phyloP scores from a whole-genome alignment of 208 protist genomes.

The Blastocrithidia nonstop region DNA sequence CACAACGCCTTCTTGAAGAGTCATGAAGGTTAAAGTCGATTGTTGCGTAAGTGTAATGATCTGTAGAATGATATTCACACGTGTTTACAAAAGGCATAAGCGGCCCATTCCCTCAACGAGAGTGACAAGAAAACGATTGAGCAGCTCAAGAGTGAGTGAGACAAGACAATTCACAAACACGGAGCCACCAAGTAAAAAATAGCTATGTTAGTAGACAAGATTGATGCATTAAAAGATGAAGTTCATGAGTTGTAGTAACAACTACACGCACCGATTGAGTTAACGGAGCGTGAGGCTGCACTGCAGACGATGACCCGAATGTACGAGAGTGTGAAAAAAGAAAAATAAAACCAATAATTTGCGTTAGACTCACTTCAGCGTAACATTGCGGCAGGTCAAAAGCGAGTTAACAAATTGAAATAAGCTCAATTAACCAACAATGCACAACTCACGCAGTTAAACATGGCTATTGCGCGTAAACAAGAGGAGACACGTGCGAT shows the following conservation, averaged over 20 bases:
- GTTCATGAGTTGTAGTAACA: conserved; percentile 84
- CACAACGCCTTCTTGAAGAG: conserved; percentile 93
- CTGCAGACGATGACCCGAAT: conserved; percentile 84
- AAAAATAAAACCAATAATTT: conserved; percentile 43
- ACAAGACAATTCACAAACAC: conserved; percentile 90
- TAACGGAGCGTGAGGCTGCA: conserved; percentile 85
- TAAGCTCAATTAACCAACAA: conserved; percentile 34
- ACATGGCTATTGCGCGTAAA: conserved; percentile 23
- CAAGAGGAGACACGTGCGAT: conserved; percentile 41
- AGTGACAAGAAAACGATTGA: conserved; percentile 93
- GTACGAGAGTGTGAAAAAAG: conserved; percentile 84
- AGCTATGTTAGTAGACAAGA: conserved; percentile 84
- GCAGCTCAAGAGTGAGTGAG: conserved; percentile 84
- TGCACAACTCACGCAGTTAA: conserved; percentile 19
- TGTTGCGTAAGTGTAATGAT: conserved; percentile 91
- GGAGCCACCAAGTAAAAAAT: conserved; percentile 89
- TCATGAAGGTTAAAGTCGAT: conserved; percentile 93
- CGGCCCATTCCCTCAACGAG: conserved; percentile 85
- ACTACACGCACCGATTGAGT: conserved; percentile 76
- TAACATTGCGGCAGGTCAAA: conserved; percentile 19
- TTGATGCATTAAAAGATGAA: conserved; percentile 87
- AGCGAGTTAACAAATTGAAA: conserved; percentile 24
- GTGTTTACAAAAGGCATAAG: conserved; percentile 88
- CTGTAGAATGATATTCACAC: conserved; percentile 91
- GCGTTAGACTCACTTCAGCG: conserved; percentile 31